Evolutionary conservation across 495 filamentous ascomycete genomes (phyloP), one percentile per base, ranked within the genome.

Genomic region (Penicillium cataractarum): DNA sequence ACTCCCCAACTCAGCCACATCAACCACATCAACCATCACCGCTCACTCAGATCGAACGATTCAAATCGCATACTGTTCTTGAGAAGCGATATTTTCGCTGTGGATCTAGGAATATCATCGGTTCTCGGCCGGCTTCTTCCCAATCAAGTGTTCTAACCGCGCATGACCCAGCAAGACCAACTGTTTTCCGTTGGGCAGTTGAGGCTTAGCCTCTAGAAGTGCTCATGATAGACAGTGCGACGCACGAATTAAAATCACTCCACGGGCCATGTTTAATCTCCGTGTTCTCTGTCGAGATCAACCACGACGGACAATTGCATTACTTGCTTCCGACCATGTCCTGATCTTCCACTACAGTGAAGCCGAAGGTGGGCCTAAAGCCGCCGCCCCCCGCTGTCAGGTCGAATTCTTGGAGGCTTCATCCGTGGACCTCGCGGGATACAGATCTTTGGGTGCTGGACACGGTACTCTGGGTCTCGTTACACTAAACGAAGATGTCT

Each of bases 401-500:
- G 92, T 98, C 58, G 92, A 97, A 71, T 96, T 97, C 76, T 79
- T 86, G 1, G 78, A 83, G 12, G 69, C 83, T n/a, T 78, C 84
- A n/a, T 77, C 84, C 46, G 80, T 84, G 48, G 83, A 95, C 57
- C 79, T 97, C 35, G 79, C 78, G 60, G 88, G 89, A 32, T 98
- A 92, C 74, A 84, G 87, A 55, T 78, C 87, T 4, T 72, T 97
- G 42, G 89, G 88, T 46, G 85, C 87, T n/a, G 91, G 92, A 35
- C 86, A 92, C 66, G 95, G 95, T 32, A 97, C 93, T 2, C 83
- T 99, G 56, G 95, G 95, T 1, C 79, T 99, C 39, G 91, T 98
- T 61, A 93, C 93, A 2, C 82, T 97, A 51, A 84, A 86, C 50
- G 82, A 87, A 29, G 94, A 97, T 82, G 87, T 96, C 17, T 99